Conservation (phyloP, 495 filamentous ascomycete species). For the Chaetomium tenue region DNA sequence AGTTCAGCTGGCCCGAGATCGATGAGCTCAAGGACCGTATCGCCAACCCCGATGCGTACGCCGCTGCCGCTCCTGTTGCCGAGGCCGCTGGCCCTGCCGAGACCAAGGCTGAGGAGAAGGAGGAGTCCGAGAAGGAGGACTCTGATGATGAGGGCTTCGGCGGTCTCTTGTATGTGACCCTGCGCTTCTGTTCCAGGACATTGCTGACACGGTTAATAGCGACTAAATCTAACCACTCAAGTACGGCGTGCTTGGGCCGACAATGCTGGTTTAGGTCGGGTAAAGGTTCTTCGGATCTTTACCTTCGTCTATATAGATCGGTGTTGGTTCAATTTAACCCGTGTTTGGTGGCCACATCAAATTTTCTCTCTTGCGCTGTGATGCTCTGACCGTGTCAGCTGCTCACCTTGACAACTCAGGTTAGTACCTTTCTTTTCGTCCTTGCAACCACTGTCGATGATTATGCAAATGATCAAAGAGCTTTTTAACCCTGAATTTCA, state of each 20-base stretch:
- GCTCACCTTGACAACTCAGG: constrained; percentile 33
- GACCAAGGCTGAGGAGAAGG: constrained; percentile 58
- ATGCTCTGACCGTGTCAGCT: constrained; percentile 8
- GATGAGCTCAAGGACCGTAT: constrained; percentile 98
- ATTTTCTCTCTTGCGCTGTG: constrained; percentile 3
- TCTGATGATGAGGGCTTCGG: constrained; percentile 60
- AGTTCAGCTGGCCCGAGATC: constrained; percentile 93
- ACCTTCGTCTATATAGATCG: constrained; percentile 46
- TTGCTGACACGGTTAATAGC: constrained; percentile 36
- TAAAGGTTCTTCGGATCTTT: constrained; percentile 36
- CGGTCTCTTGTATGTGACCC: constrained; percentile 63
- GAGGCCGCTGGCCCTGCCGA: constrained; percentile 54
- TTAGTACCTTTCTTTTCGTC: constrained; percentile 39
- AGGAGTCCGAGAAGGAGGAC: constrained; percentile 62
- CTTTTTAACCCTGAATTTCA: constrained; percentile 56
- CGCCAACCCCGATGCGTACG: constrained; percentile 95
- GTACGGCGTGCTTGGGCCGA: constrained; percentile 38
- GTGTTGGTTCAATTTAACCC: constrained; percentile 46
- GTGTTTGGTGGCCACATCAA: constrained; percentile 29
- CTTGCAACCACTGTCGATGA: constrained; percentile 46
- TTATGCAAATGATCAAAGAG: constrained; percentile 51
- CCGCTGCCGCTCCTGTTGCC: constrained; percentile 67
- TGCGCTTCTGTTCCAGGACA: not conserved
- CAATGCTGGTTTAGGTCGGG: constrained; percentile 41
- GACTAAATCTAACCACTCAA: constrained; percentile 42